These are phyloP conservation scores for Rhododendron molle DNA, from an alignment of 148 eudicot species.

Conservation along the genomic window DNA sequence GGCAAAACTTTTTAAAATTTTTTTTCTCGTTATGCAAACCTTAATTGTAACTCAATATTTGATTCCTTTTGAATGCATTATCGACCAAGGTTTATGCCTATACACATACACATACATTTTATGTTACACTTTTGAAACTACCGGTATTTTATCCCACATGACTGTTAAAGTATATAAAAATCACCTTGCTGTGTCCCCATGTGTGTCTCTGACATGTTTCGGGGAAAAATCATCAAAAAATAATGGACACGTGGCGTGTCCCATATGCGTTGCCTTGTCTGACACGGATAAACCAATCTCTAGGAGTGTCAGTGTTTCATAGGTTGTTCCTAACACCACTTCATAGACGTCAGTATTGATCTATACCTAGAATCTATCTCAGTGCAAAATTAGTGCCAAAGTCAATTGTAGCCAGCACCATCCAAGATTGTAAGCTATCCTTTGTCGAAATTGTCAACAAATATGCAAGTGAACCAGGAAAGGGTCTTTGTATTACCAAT, in stretches of 20 bases:
- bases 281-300: too few species aligned
- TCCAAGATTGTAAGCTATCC: background rate
- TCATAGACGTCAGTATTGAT: background rate
- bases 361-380: background rate
- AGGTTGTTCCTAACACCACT: background rate
- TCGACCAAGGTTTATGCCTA: too few species aligned
- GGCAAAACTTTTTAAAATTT: too few species aligned
- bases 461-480: background rate
- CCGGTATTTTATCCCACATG: background rate
- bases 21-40: too few species aligned
- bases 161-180: too few species aligned
- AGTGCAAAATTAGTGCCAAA: background rate
- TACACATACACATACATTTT: too few species aligned
- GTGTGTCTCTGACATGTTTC: background rate
- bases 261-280: background rate
- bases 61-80: too few species aligned
- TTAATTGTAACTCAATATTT: too few species aligned
- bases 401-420: background rate
- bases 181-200: background rate
- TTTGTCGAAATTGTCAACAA: background rate
- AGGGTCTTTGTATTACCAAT: background rate
- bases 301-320: background rate
- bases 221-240: background rate
- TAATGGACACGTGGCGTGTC: background rate
- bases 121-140: background rate